phyloP scores from a whole-genome alignment of 1,139 yeast species.

The Suhomyces kunorum region DNA sequence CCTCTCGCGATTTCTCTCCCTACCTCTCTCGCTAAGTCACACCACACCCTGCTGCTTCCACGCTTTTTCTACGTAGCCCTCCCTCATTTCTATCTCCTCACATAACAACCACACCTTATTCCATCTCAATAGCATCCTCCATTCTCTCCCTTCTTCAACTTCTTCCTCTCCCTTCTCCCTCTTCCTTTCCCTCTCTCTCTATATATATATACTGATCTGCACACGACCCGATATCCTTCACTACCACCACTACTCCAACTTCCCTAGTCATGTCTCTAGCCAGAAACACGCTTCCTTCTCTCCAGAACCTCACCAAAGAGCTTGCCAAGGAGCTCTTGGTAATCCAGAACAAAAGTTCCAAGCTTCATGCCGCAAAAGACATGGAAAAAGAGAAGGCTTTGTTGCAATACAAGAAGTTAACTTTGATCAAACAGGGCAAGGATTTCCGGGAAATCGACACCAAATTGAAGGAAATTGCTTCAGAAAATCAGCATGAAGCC shows the following conservation, averaged over 20 bases:
- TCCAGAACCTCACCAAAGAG: slow-evolving; percentile 23
- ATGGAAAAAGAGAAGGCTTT: slow-evolving; percentile 52
- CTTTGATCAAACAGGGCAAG: slow-evolving; percentile 43
- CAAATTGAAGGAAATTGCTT: slow-evolving; percentile 30
- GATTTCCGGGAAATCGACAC: slow-evolving; percentile 36
- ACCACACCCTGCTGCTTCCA: too few species aligned
- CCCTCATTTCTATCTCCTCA: too few species aligned
- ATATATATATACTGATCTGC: too few species aligned
- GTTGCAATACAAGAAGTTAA: slow-evolving; percentile 56
- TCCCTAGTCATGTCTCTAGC: slow-evolving; percentile 14
- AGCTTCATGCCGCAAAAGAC: slow-evolving; percentile 46
- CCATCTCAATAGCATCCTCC: too few species aligned
- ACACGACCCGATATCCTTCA: neutral
- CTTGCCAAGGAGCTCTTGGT: slow-evolving; percentile 48
- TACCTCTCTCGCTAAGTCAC: too few species aligned
- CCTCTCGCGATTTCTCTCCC: too few species aligned
- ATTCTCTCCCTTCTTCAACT: too few species aligned
- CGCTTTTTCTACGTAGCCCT: too few species aligned
- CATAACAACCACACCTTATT: too few species aligned
- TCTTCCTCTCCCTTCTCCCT: neutral
- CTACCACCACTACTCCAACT: neutral
- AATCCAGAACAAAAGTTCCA: slow-evolving; percentile 44
- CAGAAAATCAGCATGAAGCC: slow-evolving; percentile 18
- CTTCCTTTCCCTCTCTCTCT: too few species aligned
- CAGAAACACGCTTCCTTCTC: slow-evolving; percentile 13